Evolutionary conservation across 345 rosid genomes (phyloP).

Genomic region (Kernera saxatilis): DNA sequence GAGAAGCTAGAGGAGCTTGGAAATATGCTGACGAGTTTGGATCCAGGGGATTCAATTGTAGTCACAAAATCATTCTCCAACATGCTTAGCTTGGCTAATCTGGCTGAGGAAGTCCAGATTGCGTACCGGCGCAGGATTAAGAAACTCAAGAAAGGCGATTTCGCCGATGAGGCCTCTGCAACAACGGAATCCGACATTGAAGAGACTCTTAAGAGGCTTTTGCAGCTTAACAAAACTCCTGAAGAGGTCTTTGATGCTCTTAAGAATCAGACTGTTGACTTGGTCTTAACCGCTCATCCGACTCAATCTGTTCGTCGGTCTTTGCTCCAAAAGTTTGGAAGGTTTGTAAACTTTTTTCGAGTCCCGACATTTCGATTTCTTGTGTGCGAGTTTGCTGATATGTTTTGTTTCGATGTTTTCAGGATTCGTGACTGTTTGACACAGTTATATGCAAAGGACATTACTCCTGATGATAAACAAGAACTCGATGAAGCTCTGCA

Average conservation of each 20-base stretch:
- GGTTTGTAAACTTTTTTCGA: conserved; percentile 38
- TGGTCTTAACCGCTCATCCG: conserved; percentile 98
- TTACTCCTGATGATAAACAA: conserved; percentile 95
- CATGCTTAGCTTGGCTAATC: conserved; percentile 94
- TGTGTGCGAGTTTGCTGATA: neutral
- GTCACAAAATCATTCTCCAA: conserved; percentile 82
- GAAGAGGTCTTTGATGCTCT: conserved; percentile 88
- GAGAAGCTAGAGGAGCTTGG: conserved; percentile 83
- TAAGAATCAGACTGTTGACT: conserved; percentile 93
- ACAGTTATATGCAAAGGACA: conserved; percentile 88
- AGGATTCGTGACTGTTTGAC: conserved; percentile 88
- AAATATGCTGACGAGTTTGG: conserved; percentile 69
- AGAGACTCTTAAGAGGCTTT: conserved; percentile 86
- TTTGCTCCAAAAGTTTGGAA: conserved; percentile 91
- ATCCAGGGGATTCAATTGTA: conserved; percentile 93
- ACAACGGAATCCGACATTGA: conserved; percentile 93
- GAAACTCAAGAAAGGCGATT: conserved; percentile 84
- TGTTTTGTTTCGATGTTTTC: conserved; percentile 13
- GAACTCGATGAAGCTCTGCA: conserved; percentile 98
- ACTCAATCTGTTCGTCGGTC: conserved; percentile 96
- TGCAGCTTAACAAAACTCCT: conserved; percentile 79
- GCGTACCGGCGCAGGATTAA: conserved; percentile 69
- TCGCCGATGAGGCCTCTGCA: conserved; percentile 71
- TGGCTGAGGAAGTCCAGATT: conserved; percentile 98
- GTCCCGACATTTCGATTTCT: neutral